Conservation (phyloP, 2,329 filamentous ascomycete species). For the Massarina eburnea region DNA sequence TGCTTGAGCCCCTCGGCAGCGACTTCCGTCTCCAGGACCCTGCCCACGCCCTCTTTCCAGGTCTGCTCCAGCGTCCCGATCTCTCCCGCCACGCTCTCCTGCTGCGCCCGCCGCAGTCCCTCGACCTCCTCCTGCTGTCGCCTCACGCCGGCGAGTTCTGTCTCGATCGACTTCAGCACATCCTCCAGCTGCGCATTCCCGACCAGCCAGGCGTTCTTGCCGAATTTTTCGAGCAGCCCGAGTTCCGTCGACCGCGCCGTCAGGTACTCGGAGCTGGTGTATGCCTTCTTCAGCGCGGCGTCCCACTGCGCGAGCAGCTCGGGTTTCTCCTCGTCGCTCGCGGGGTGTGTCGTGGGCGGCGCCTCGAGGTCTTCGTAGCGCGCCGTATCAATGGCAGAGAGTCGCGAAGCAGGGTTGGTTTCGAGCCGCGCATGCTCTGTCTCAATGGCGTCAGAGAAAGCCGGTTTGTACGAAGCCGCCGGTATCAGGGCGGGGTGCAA, state of each 20-base stretch:
- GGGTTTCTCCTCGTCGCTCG: slow-evolving; percentile 41
- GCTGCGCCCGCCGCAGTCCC: slow-evolving; percentile 65
- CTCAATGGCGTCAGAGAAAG: slow-evolving; percentile 67
- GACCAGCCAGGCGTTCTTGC: slow-evolving; percentile 90
- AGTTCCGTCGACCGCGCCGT: slow-evolving; percentile 62
- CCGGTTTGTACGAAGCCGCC: slow-evolving; percentile 50
- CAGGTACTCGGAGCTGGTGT: slow-evolving; percentile 61
- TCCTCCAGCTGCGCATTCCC: slow-evolving; percentile 79
- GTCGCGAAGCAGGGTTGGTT: slow-evolving; percentile 50
- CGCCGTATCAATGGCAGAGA: slow-evolving; percentile 68
- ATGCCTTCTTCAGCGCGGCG: slow-evolving; percentile 56
- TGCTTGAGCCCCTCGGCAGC: slow-evolving; percentile 69
- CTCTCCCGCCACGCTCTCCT: slow-evolving; percentile 73
- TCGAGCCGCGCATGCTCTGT: slow-evolving; percentile 70
- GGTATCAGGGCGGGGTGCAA: slow-evolving; percentile 62
- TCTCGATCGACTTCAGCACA: slow-evolving; percentile 69
- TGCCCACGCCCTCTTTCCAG: slow-evolving; percentile 78
- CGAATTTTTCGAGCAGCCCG: slow-evolving; percentile 73
- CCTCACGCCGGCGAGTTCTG: slow-evolving; percentile 69
- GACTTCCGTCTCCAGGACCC: slow-evolving; percentile 82
- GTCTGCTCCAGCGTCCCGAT: slow-evolving; percentile 71
- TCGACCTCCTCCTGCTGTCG: slow-evolving; percentile 74
- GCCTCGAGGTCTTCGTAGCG: slow-evolving; percentile 81
- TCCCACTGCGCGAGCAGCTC: slow-evolving; percentile 52
- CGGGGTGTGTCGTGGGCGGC: slow-evolving; percentile 46